Evolutionary conservation across 345 rosid genomes (phyloP), one percentile per base, ranked within the genome.

Genomic region (Melastoma malabathricum): DNA sequence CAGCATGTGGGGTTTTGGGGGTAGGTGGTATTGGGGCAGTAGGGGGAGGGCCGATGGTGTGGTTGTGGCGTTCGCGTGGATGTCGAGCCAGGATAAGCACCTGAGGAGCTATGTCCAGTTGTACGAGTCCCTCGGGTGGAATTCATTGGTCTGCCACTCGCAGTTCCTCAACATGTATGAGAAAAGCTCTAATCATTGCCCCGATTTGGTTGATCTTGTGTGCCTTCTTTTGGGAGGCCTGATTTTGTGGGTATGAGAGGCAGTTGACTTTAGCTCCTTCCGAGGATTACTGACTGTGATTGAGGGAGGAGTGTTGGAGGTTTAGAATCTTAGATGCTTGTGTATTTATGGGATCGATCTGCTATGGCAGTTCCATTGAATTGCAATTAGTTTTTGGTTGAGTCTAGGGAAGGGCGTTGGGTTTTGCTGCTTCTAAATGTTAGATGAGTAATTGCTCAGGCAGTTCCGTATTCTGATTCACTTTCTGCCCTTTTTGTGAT

Each of bases 101-200:
- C 72, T 84, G 58, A 75, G 75, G 58, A 81, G 54, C 66, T 84
- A 75, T 56, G 70, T 78, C 20, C 59, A 77, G 67, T 86, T 90
- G 27, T 86, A 82, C 52, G 66, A 79, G 20, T 86, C 93, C 43
- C 61, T 80, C 62, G 76, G 73, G 1, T 86, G 87, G 84, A 68
- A 71, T 72, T 86, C 95, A 5, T 76, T 84, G 27, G 78, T 86
- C 60, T 90, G 93, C 49, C 98, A 90, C 64, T 80, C 96, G 44
- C 85, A 82, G 52, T 76, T 84, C 47, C 82, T 86, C 73, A 86
- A 84, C 65, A 66, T 74, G 98, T 86, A 34, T 6, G 64, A 54
- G 81, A 1, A 38, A 43, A 7, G 15, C 46, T 44, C 31, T 10
- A 6, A 34, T 20, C 23, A 38, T 17, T 27, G 46, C 20, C 46